Base-by-base conservation (phyloP, 176 grass and related monocot species). In the Phoenix dactylifera region DNA sequence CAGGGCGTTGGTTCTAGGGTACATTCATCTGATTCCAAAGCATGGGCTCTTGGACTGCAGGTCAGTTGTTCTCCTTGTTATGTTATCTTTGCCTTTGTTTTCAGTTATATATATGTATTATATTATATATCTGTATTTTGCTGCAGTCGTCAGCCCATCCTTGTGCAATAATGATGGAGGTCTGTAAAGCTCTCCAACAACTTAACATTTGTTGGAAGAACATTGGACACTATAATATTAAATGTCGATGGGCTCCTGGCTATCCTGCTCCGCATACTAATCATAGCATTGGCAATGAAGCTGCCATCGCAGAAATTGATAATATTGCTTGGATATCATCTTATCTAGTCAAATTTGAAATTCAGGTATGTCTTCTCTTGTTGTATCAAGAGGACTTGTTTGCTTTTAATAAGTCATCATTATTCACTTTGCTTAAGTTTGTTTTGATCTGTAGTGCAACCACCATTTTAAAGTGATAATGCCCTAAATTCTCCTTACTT, bases 41-140 rank as follows among this genome's bases (percentile, higher is more conserved):
- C 89, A 81, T 95, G 90, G 90, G 79, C 82, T 75, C 85, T 95
- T 63, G 82, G 90, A 32, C 85, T 95, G 74, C 82, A 86, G 90
- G 90, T 95, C 12, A 10, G 4, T 26, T 4, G 26, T 4, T 26
- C 26, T 26, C 26, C 26, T 26, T 26, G 26, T 26, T 26, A 3
- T 26, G 25, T 30, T 32, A 6, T 32, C 6, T 35, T 35, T 32
- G 51, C 7, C 23, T 3, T 59, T 60, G 7, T 52, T 6, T 19
- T 5, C 9, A 19, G 4, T 7, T 18, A 22, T 19, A 55, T 55
- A 54, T 26, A 26, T 26, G 3, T 25, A 20, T 20, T 20, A 20
- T 20, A 20, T 7, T 18, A 22, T 19, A 55, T 55, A 54, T 26
- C 3, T 26, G 3, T 25, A 26, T 26, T 26, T 4, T 4, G 26